These are phyloP conservation scores for Trichoderma sp. DNA, from an alignment of 2,329 filamentous ascomycete species.

Conservation along the genomic window DNA sequence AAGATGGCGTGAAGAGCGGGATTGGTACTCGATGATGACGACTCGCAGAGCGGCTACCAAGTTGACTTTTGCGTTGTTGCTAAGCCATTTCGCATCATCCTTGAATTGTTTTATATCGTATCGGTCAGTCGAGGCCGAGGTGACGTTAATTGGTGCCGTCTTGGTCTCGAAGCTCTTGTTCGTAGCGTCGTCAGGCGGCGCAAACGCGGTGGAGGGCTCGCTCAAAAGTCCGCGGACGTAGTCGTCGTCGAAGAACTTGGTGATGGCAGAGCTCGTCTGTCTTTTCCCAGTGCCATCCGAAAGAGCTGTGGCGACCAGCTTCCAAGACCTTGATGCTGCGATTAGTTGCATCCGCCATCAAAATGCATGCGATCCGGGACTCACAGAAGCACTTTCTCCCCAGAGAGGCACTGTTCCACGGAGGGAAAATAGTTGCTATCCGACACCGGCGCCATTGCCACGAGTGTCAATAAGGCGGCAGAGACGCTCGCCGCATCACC, in stretches of 20 bases:
- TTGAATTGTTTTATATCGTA: constrained; percentile 79
- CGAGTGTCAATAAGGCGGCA: constrained; percentile 47
- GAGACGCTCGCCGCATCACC: constrained; percentile 40
- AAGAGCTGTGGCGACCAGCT: constrained; percentile 54
- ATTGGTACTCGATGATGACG: constrained; percentile 79
- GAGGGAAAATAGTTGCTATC: constrained; percentile 76
- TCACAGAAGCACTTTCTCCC: constrained; percentile 77
- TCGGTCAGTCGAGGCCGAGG: constrained; percentile 61
- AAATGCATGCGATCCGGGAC: constrained; percentile 32
- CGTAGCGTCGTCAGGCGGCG: constrained; percentile 57
- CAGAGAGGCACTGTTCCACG: constrained; percentile 78
- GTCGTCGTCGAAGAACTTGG: constrained; percentile 67
- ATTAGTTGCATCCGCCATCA: constrained; percentile 25
- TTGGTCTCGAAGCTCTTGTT: constrained; percentile 76
- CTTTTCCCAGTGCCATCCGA: constrained; percentile 55
- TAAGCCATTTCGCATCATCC: constrained; percentile 81
- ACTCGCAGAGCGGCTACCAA: constrained; percentile 79
- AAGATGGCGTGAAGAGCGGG: constrained; percentile 69
- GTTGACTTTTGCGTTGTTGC: constrained; percentile 72
- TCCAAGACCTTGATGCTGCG: constrained; percentile 54
- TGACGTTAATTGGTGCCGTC: constrained; percentile 81
- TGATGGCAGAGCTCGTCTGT: constrained; percentile 52
- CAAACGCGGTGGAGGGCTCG: constrained; percentile 66
- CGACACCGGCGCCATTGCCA: constrained; percentile 67
- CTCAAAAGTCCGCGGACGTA: constrained; percentile 67